Conservation (phyloP, 768 basidiomycete genomes). For the Chalciporus chontae region DNA sequence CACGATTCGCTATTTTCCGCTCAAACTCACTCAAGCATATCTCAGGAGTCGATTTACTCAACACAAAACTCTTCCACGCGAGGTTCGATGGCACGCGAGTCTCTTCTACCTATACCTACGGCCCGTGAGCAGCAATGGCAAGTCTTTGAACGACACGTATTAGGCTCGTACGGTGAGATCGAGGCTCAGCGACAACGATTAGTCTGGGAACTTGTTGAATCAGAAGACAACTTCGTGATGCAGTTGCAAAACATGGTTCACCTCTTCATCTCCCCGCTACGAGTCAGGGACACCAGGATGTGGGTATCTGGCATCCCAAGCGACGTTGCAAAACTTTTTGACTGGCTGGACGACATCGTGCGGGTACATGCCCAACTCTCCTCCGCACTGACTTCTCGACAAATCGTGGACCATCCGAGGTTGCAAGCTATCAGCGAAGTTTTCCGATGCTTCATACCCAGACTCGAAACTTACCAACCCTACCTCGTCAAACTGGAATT, state of each 20-base stretch:
- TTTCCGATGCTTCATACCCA: constrained; percentile 58
- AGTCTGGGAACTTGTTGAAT: constrained; percentile 63
- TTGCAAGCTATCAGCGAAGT: constrained; percentile 55
- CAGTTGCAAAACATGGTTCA: constrained; percentile 62
- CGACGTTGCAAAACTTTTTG: constrained; percentile 68
- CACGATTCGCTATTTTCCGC: constrained; percentile 11
- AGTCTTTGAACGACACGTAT: constrained; percentile 16
- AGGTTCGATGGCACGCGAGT: constrained; percentile 10
- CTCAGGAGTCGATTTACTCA: constrained; percentile 28
- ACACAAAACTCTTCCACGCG: constrained; percentile 8
- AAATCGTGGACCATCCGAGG: constrained; percentile 40
- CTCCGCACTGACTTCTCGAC: constrained; percentile 41
- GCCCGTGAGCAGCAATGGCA: constrained; percentile 23
- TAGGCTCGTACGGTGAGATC: constrained; percentile 37
- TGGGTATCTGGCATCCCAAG: constrained; percentile 84
- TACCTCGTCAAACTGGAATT: constrained; percentile 74
- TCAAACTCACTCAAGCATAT: constrained; percentile 16
- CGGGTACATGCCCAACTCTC: constrained; percentile 69
- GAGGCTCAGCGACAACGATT: constrained; percentile 65
- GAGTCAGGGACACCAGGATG: constrained; percentile 58
- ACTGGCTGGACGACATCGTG: constrained; percentile 86
- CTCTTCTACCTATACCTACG: constrained; percentile 1
- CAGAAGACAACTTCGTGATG: constrained; percentile 67
- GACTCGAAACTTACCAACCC: constrained; percentile 81
- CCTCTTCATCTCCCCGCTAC: constrained; percentile 77